Conservation (phyloP, 257 asterid species). For the Vinca minor region DNA sequence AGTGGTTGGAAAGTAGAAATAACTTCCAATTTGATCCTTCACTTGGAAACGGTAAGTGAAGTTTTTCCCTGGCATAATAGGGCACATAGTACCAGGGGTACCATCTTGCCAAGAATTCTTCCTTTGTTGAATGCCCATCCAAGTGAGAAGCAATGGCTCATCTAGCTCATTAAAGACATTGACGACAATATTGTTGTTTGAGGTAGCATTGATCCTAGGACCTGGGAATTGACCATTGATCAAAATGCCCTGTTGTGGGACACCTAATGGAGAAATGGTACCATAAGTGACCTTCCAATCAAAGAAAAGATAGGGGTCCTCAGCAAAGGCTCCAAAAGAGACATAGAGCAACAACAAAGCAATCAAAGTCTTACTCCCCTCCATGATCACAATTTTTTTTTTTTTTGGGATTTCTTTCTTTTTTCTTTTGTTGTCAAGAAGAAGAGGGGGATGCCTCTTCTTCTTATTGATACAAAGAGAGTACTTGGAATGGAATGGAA, state of each 20-base stretch:
- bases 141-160: slow-evolving; percentile 42
- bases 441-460: slow-evolving; percentile 23
- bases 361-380: slow-evolving; percentile 15
- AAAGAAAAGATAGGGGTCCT: slow-evolving; percentile 39
- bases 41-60: slow-evolving; percentile 43
- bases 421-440: slow-evolving; percentile 9
- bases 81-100: slow-evolving; percentile 44
- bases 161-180: slow-evolving; percentile 36
- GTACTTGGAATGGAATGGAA: slow-evolving; percentile 21
- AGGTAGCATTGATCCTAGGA: slow-evolving; percentile 41
- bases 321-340: slow-evolving; percentile 29
- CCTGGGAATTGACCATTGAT: slow-evolving; percentile 53
- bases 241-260: slow-evolving; percentile 46
- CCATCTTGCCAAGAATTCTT: slow-evolving; percentile 56
- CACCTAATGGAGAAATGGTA: slow-evolving; percentile 38
- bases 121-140: slow-evolving; percentile 41
- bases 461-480: slow-evolving; percentile 7
- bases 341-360: slow-evolving; percentile 35
- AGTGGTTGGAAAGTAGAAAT: slow-evolving; percentile 39
- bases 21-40: slow-evolving; percentile 51
- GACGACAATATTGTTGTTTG: slow-evolving; percentile 41
- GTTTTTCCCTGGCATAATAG: slow-evolving; percentile 40
- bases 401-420: neutral
- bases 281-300: slow-evolving; percentile 53
- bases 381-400: slow-evolving; percentile 21